Evolutionary conservation across 257 asterid genomes (phyloP).

Genomic region (Gentiana straminea): DNA sequence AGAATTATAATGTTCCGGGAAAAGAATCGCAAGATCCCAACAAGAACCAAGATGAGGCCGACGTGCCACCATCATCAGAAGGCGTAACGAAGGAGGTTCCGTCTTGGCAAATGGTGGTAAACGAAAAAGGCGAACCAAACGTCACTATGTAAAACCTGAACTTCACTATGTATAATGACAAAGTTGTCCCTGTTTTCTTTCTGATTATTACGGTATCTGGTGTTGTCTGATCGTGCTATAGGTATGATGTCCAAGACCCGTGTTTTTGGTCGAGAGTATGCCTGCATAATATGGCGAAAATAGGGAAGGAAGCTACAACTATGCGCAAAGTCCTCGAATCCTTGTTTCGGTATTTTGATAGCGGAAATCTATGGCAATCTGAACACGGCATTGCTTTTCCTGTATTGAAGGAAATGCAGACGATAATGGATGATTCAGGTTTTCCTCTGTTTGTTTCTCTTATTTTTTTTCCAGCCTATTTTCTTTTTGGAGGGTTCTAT

Average conservation of each 20-base stretch:
- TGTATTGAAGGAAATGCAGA: slow-evolving; percentile 82
- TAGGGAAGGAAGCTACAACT: slow-evolving; percentile 90
- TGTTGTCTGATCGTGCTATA: slow-evolving; percentile 18
- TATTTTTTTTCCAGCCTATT: neutral
- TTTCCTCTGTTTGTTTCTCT: neutral
- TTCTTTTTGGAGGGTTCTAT: too few relatives aligned
- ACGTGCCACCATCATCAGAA: slow-evolving; percentile 33
- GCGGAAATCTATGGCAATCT: slow-evolving; percentile 57
- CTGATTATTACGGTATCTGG: slow-evolving; percentile 4
- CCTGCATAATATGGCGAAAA: slow-evolving; percentile 85
- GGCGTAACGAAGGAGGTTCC: slow-evolving; percentile 39
- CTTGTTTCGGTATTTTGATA: slow-evolving; percentile 71
- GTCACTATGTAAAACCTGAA: slow-evolving; percentile 48
- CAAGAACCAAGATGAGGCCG: slow-evolving; percentile 51
- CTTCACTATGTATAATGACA: slow-evolving; percentile 1
- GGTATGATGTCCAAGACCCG: slow-evolving; percentile 66
- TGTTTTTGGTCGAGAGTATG: slow-evolving; percentile 83
- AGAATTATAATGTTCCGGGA: slow-evolving; percentile 53
- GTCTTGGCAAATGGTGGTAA: slow-evolving; percentile 54
- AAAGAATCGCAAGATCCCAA: slow-evolving; percentile 38
- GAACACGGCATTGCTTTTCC: slow-evolving; percentile 68
- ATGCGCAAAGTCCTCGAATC: slow-evolving; percentile 94
- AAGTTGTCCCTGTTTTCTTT: slow-evolving; percentile 2
- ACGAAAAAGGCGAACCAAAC: slow-evolving; percentile 68
- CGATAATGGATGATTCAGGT: slow-evolving; percentile 83